A percentile compares a stretch with the other conserved stretches of the same genome.
Evolutionary conservation across 768 basidiomycete species (phyloP).

Genomic region (Macrolepiota dolichaula): DNA sequence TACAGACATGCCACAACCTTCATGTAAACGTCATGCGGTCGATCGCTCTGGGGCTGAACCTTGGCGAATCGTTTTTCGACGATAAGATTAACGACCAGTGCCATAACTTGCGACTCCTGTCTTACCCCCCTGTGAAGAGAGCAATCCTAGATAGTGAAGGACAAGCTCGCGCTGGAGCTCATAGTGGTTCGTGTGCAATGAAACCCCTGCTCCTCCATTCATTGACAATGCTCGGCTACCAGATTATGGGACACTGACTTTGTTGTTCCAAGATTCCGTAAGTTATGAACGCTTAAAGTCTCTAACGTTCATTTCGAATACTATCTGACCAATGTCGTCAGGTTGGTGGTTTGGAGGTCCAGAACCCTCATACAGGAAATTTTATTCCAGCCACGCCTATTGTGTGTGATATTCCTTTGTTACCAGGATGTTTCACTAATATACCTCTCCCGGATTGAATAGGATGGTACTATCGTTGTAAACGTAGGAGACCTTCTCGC

Average conservation of each 20-base stretch:
- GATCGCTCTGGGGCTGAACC: slow-evolving; percentile 74
- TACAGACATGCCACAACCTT: slow-evolving; percentile 69
- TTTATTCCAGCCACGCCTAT: slow-evolving; percentile 76
- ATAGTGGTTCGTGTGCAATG: slow-evolving; percentile 50
- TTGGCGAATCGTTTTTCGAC: slow-evolving; percentile 76
- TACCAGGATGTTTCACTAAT: not conserved
- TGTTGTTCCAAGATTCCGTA: slow-evolving; percentile 77
- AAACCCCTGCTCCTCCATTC: slow-evolving; percentile 4
- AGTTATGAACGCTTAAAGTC: slow-evolving; percentile 12
- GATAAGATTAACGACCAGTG: slow-evolving; percentile 69
- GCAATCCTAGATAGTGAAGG: slow-evolving; percentile 55
- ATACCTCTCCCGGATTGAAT: slow-evolving; percentile 1
- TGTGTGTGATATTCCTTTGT: slow-evolving; percentile 38
- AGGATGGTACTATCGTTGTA: slow-evolving; percentile 81
- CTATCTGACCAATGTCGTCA: slow-evolving; percentile 17
- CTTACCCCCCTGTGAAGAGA: slow-evolving; percentile 75
- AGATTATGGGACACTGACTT: slow-evolving; percentile 82
- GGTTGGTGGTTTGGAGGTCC: slow-evolving; percentile 81
- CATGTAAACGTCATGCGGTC: slow-evolving; percentile 81
- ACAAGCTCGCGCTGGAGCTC: slow-evolving; percentile 79
- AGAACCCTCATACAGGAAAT: slow-evolving; percentile 70
- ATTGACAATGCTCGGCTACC: not conserved
- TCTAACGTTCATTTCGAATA: not conserved
- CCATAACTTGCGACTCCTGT: slow-evolving; percentile 78
- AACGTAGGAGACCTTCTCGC: slow-evolving; percentile 80